Evolutionary conservation across 768 basidiomycete species (phyloP).

Genomic region (Heimioporus sp.): DNA sequence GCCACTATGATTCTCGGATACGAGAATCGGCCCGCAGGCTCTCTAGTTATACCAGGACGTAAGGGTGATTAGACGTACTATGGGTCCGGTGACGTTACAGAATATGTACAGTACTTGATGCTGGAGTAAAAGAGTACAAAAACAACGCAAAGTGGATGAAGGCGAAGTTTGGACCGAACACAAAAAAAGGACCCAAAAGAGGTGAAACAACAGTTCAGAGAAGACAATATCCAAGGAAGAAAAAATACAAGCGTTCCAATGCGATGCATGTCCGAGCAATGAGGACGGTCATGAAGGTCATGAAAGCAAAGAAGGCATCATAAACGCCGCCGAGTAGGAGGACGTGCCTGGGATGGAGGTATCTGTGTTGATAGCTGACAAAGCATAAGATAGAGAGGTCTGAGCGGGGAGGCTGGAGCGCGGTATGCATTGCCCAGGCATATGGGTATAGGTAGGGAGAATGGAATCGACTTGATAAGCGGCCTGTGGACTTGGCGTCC

Average conservation of each 20-base stretch:
- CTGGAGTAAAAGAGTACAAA: slow-evolving; percentile 20
- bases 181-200: slow-evolving; percentile 6
- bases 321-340: slow-evolving; percentile 29
- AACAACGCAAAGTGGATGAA: slow-evolving; percentile 17
- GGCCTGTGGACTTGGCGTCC: slow-evolving; percentile 25
- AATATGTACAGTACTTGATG: slow-evolving; percentile 34
- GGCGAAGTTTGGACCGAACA: slow-evolving; percentile 14
- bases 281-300: slow-evolving; percentile 28
- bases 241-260: slow-evolving; percentile 22
- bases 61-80: slow-evolving; percentile 28
- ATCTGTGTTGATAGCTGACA: slow-evolving; percentile 37
- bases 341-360: slow-evolving; percentile 19
- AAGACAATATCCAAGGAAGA: slow-evolving; percentile 30
- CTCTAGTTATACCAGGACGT: slow-evolving; percentile 42
- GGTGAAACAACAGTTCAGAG: slow-evolving; percentile 19
- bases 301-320: slow-evolving; percentile 34
- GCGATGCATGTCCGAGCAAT: slow-evolving; percentile 17
- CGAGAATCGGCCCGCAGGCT: slow-evolving; percentile 63
- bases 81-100: slow-evolving; percentile 26
- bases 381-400: slow-evolving; percentile 42
- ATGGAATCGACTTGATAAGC: slow-evolving; percentile 30
- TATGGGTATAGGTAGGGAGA: slow-evolving; percentile 31
- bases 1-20: slow-evolving; percentile 67
- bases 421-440: slow-evolving; percentile 35
- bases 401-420: slow-evolving; percentile 31